Evolutionary conservation across 345 rosid species (phyloP).

Genomic region (Mercurialis annua): DNA sequence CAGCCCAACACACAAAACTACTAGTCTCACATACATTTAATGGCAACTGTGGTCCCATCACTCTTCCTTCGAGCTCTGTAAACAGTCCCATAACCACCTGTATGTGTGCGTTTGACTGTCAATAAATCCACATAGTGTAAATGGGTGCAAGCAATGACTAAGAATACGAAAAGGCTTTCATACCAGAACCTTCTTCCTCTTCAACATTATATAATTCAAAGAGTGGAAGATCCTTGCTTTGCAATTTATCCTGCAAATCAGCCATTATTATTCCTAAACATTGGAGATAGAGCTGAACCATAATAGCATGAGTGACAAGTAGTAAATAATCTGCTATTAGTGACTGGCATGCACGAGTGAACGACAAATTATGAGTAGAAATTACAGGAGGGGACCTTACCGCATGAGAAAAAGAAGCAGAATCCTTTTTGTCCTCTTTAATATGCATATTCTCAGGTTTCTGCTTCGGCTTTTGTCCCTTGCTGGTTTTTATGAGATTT

Average conservation of each 20-base stretch:
- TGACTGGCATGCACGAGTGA: background rate
- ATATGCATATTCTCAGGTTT: conserved; percentile 23
- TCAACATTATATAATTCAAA: conserved; percentile 73
- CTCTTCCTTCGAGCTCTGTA: conserved; percentile 68
- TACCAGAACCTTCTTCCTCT: conserved; percentile 97
- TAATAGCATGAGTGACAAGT: background rate
- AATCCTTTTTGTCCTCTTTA: conserved; percentile 42
- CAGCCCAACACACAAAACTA: background rate
- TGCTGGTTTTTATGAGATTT: conserved; percentile 20
- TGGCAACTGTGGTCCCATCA: conserved; percentile 75
- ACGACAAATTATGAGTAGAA: background rate
- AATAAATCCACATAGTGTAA: conserved; percentile 3
- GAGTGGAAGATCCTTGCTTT: conserved; percentile 47
- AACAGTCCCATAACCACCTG: conserved; percentile 96
- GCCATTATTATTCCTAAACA: conserved; percentile 4
- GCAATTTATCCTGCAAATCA: conserved; percentile 46
- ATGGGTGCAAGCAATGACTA: background rate
- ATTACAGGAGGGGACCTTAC: conserved; percentile 29
- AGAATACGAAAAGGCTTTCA: background rate
- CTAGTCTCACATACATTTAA: conserved; percentile 60
- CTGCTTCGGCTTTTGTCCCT: conserved; percentile 31
- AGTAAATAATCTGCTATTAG: background rate
- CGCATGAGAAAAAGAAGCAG: conserved; percentile 23
- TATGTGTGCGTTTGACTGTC: conserved; percentile 26
- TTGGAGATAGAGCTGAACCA: background rate